Conservation (phyloP, 2,329 filamentous ascomycete species). For the Xylaria sp. region DNA sequence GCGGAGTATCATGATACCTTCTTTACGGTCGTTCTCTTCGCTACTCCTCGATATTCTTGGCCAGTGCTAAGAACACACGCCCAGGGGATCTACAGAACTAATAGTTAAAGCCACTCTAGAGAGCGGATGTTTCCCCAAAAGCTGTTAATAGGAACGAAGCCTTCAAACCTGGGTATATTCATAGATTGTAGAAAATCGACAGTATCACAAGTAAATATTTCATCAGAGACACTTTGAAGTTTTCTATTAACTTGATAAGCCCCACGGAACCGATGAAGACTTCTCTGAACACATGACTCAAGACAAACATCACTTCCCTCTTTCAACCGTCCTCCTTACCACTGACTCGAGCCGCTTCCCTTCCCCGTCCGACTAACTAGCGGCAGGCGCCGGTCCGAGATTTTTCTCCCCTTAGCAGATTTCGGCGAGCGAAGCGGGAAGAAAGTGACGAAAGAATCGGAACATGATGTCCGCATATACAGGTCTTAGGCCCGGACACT, state of each 20-base stretch:
- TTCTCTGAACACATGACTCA: no score
- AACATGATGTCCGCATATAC: not conserved
- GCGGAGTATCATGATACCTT: not conserved
- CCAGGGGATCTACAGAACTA: not conserved
- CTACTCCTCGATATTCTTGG: not conserved
- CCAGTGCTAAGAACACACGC: not conserved
- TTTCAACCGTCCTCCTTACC: no score
- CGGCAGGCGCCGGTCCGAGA: not conserved
- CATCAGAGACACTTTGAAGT: not conserved
- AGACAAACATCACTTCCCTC: no score
- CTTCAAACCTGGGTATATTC: no score
- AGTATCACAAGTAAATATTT: not conserved
- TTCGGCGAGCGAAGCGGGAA: not conserved
- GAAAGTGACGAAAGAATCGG: slow-evolving; percentile 6
- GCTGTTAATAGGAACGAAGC: no score
- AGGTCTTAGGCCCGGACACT: not conserved
- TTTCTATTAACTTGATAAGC: not conserved
- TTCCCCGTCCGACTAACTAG: not conserved
- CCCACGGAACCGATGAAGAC: no score
- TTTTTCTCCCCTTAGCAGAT: not conserved
- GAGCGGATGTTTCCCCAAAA: no score
- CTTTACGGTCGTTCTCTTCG: not conserved
- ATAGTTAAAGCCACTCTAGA: no score
- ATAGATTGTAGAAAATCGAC: not conserved
- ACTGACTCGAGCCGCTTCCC: not conserved